Conservation (phyloP, 129 eudicot species). For the Logfia minima region DNA sequence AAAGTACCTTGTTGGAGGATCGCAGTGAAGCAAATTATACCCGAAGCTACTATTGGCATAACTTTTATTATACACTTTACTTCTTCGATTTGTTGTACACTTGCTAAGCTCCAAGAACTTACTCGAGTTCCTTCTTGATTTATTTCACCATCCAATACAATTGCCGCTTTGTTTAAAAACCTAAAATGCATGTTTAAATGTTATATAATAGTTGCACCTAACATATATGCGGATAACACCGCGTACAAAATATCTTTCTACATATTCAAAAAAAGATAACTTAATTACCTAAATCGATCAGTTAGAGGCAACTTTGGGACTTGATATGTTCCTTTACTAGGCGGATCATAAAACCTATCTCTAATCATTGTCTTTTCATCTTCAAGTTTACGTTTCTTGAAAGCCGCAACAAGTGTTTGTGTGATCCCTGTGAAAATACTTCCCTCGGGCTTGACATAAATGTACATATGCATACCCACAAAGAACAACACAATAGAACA, state of each 20-base stretch:
- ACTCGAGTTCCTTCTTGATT: constrained; percentile 45
- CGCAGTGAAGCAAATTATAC: constrained; percentile 70
- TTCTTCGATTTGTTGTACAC: constrained; percentile 79
- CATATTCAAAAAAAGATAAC: not conserved
- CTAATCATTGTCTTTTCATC: constrained; percentile 18
- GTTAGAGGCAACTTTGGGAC: constrained; percentile 58
- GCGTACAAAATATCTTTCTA: no score
- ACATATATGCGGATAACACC: not conserved
- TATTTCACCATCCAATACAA: constrained; percentile 65
- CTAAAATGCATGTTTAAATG: constrained; percentile 25
- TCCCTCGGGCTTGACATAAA: constrained; percentile 70
- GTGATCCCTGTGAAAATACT: constrained; percentile 68
- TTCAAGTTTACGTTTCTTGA: constrained; percentile 60
- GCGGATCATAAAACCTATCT: constrained; percentile 63
- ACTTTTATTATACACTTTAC: constrained; percentile 67
- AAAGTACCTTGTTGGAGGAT: constrained; percentile 77
- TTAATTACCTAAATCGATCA: constrained; percentile 49
- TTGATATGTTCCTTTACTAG: constrained; percentile 29
- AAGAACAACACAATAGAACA: constrained; percentile 61
- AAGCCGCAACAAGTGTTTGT: constrained; percentile 65
- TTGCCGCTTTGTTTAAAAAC: constrained; percentile 79
- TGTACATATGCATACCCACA: constrained; percentile 52
- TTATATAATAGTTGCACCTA: not conserved
- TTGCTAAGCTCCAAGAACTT: constrained; percentile 63
- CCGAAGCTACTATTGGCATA: constrained; percentile 72